Percentiles rank a stretch among this genome's conserved stretches.
Evolutionary conservation across 169 alveolate species (phyloP).

Genomic region (Plasmodium sp.): DNA sequence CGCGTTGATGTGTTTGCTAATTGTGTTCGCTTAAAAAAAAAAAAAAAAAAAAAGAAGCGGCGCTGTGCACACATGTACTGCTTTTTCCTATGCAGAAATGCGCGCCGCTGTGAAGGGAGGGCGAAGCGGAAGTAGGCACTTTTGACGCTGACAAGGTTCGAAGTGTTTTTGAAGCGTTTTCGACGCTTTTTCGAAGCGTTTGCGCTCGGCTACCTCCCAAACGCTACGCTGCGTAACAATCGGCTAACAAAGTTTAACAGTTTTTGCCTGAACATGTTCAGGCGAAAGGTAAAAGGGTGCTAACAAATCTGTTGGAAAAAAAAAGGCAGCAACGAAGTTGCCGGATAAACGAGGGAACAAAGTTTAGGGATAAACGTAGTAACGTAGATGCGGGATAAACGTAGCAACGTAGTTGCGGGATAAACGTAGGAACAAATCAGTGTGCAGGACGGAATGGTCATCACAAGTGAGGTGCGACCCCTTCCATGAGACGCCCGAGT

Average conservation of each 20-base stretch:
- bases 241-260: background rate
- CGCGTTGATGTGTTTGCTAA: background rate
- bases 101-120: background rate
- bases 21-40: background rate
- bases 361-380: no score
- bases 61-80: background rate
- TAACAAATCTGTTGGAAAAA: background rate
- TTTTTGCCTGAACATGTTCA: background rate
- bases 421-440: background rate
- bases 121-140: background rate
- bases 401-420: background rate
- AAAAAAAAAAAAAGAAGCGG: background rate
- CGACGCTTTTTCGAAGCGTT: background rate
- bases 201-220: background rate
- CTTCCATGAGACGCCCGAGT: background rate
- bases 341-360: background rate
- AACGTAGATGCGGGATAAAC: background rate
- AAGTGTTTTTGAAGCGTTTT: no score
- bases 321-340: background rate
- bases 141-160: background rate
- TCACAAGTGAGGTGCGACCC: background rate
- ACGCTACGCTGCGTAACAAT: background rate
- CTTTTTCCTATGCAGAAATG: slow-evolving; percentile 2
- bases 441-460: background rate
- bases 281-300: background rate